phyloP scores from a whole-genome alignment of 768 basidiomycete species.

The Pisolithus albus region DNA sequence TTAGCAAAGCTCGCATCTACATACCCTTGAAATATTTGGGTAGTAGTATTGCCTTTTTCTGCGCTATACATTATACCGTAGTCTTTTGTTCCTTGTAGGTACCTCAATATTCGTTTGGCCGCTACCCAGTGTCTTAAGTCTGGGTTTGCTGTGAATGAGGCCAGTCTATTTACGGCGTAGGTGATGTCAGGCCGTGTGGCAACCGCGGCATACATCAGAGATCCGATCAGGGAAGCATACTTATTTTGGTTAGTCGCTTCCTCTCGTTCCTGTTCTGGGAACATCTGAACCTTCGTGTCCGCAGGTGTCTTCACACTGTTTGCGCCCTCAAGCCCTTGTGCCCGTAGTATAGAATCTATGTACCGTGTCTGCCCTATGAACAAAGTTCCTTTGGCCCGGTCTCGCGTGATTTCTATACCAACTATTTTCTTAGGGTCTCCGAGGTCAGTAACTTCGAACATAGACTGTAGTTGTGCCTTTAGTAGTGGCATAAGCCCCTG shows the following conservation, averaged over 20 bases:
- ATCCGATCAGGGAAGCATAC: constrained; percentile 11
- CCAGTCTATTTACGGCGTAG: constrained; percentile 6
- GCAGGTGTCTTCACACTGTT: constrained; percentile 6
- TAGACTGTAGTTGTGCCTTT: constrained; percentile 5
- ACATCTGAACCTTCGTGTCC: neutral
- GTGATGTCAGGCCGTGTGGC: constrained; percentile 10
- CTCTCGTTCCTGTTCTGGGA: neutral
- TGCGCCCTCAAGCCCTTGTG: neutral
- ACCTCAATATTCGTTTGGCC: constrained; percentile 11
- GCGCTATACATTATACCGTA: neutral
- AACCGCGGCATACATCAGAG: constrained; percentile 17
- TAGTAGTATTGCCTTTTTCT: neutral
- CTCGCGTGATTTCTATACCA: constrained; percentile 17
- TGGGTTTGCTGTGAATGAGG: constrained; percentile 7
- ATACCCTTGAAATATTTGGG: constrained; percentile 9
- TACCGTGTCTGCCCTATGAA: constrained; percentile 6
- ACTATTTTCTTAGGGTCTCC: constrained; percentile 19
- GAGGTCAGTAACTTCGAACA: constrained; percentile 16
- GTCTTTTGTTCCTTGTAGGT: constrained; percentile 3
- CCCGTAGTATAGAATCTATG: constrained; percentile 1
- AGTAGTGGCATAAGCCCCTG: neutral
- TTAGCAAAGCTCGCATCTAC: constrained; percentile 11
- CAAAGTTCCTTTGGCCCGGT: neutral
- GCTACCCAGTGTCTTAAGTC: constrained; percentile 6
- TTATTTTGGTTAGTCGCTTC: neutral